These are phyloP conservation scores for Geotrichum histeridarum DNA, from an alignment of 1,139 yeast species.

Conservation along the genomic window DNA sequence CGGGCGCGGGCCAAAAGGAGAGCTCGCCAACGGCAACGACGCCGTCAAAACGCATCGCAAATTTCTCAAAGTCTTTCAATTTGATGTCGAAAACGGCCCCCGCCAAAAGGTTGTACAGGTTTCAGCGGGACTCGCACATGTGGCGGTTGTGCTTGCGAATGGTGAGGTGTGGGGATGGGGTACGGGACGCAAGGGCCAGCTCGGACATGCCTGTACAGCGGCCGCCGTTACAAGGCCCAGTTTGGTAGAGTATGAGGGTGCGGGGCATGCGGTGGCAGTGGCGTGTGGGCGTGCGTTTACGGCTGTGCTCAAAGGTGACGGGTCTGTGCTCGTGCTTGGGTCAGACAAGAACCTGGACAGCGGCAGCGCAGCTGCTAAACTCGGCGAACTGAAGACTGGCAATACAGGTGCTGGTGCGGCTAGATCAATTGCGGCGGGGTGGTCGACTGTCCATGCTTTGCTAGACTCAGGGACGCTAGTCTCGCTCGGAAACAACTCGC, in stretches of 20 bases:
- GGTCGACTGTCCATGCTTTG: slow-evolving; percentile 69
- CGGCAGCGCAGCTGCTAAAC: not conserved
- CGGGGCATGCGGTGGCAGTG: not conserved
- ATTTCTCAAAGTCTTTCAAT: not conserved
- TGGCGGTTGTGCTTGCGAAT: slow-evolving; percentile 43
- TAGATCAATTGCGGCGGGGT: slow-evolving; percentile 50
- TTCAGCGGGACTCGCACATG: slow-evolving; percentile 53
- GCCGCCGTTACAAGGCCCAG: not conserved
- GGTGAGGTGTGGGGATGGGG: slow-evolving; percentile 76
- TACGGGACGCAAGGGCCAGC: slow-evolving; percentile 67
- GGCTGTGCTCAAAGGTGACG: not conserved
- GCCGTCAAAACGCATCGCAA: slow-evolving; percentile 1
- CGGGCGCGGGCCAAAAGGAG: slow-evolving; percentile 70
- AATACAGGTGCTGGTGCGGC: slow-evolving; percentile 17
- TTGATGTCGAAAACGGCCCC: not conserved
- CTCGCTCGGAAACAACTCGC: slow-evolving; percentile 71
- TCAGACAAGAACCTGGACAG: not conserved
- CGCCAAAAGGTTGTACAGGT: slow-evolving; percentile 32
- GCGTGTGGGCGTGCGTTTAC: slow-evolving; percentile 17
- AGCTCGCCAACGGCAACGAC: slow-evolving; percentile 48
- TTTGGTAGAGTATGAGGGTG: not conserved
- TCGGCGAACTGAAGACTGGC: not conserved
- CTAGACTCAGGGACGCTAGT: slow-evolving; percentile 30
- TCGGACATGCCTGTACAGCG: not conserved
- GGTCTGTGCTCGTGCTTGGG: not conserved